A percentile compares a stretch with the other conserved stretches of the same genome.
phyloP scores from a whole-genome alignment of 2,329 filamentous ascomycete genomes.

The Colletotrichum lupini region DNA sequence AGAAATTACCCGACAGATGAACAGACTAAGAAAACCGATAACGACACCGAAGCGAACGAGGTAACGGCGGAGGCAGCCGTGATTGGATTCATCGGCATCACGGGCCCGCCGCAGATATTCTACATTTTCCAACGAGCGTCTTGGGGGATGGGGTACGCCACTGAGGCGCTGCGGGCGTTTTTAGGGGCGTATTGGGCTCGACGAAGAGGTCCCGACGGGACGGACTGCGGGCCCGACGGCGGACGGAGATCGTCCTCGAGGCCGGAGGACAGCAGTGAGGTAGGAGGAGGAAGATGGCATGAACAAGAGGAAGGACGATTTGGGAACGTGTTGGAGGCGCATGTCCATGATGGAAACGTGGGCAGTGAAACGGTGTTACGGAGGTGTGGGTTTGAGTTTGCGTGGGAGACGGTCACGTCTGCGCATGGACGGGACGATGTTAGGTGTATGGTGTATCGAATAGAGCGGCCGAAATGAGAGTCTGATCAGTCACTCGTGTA shows the following conservation, averaged over 20 bases:
- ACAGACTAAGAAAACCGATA: background rate
- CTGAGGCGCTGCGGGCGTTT: background rate
- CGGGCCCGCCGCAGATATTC: background rate
- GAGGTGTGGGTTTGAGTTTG: background rate
- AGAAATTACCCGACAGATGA: background rate
- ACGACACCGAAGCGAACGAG: background rate
- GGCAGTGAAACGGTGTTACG: background rate
- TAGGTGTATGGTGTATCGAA: background rate
- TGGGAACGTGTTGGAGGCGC: background rate
- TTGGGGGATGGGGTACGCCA: background rate
- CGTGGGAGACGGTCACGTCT: background rate
- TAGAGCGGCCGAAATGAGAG: background rate
- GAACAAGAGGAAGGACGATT: too few species aligned
- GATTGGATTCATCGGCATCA: background rate
- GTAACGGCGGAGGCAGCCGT: background rate
- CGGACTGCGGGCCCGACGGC: background rate
- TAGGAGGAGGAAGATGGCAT: too few species aligned
- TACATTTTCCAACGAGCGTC: background rate
- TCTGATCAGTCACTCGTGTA: background rate
- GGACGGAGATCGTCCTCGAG: background rate
- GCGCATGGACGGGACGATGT: background rate
- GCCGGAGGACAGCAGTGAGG: too few species aligned
- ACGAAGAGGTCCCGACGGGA: too few species aligned
- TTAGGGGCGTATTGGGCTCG: background rate
- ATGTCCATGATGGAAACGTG: background rate